Conservation (phyloP, 139 green algal genomes). For the Pedinophyceae sp. region DNA sequence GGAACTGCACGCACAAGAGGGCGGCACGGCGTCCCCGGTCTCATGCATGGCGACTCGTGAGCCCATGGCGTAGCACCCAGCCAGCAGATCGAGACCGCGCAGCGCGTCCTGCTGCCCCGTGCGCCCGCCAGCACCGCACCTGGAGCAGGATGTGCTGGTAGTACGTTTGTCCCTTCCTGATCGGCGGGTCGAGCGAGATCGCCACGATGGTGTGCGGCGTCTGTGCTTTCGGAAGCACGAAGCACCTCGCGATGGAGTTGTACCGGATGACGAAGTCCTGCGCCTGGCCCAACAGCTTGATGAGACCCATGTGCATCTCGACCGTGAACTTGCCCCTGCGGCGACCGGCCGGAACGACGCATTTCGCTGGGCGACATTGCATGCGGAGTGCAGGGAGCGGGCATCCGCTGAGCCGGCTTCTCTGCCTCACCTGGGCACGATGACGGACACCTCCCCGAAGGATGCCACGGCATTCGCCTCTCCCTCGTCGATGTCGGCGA, state of each 20-base stretch:
- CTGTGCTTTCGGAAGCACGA: slow-evolving; percentile 77
- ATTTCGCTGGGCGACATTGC: not conserved
- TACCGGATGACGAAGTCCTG: slow-evolving; percentile 93
- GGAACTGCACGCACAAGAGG: slow-evolving; percentile 69
- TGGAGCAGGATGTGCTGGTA: slow-evolving; percentile 73
- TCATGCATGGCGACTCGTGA: too few relatives aligned
- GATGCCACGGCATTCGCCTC: slow-evolving; percentile 35
- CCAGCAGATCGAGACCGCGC: too few relatives aligned
- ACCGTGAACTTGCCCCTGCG: slow-evolving; percentile 50
- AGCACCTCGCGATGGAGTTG: slow-evolving; percentile 63
- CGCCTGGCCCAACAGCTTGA: slow-evolving; percentile 53
- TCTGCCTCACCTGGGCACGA: slow-evolving; percentile 5
- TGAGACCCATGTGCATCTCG: slow-evolving; percentile 36
- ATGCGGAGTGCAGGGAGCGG: not conserved
- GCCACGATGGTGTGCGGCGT: slow-evolving; percentile 77
- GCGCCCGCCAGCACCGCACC: too few relatives aligned
- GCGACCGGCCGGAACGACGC: slow-evolving; percentile 38
- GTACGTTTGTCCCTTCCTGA: slow-evolving; percentile 91
- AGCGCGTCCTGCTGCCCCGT: too few relatives aligned
- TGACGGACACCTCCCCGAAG: slow-evolving; percentile 58
- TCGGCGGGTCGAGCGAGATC: slow-evolving; percentile 79
- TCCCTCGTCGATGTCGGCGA: slow-evolving; percentile 12
- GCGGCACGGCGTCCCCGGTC: too few relatives aligned
- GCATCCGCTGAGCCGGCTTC: not conserved
- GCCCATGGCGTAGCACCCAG: too few relatives aligned